Evolutionary conservation across 1,284 basidiomycete genomes (phyloP).

Genomic region (Heterobasidion annosum): DNA sequence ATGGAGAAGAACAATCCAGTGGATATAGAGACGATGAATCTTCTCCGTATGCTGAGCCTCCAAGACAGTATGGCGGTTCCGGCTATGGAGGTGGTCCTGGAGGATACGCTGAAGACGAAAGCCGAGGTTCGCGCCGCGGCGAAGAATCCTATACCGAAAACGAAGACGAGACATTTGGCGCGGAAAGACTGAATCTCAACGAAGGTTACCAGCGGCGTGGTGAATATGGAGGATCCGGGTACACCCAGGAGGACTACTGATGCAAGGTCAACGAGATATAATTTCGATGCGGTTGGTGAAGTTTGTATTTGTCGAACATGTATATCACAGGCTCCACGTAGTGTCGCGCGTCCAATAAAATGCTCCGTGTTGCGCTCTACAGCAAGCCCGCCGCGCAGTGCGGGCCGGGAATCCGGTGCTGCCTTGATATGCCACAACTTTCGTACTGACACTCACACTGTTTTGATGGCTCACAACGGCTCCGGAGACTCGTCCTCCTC

Average conservation of each 20-base stretch:
- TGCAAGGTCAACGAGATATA: too few species aligned
- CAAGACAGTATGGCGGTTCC: neutral
- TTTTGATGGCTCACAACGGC: neutral
- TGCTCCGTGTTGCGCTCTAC: too few species aligned
- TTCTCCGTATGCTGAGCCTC: neutral
- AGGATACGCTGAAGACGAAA: constrained; percentile 3
- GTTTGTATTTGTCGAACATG: too few species aligned
- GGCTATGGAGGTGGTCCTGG: neutral
- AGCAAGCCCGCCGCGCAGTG: too few species aligned
- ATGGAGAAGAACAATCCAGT: neutral
- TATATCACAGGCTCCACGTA: too few species aligned
- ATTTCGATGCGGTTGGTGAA: too few species aligned
- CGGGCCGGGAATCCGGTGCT: too few species aligned
- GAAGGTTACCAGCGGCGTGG: constrained; percentile 4
- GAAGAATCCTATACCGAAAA: constrained; percentile 8
- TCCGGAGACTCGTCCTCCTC: neutral
- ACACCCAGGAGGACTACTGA: neutral
- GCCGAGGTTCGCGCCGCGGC: constrained; percentile 6
- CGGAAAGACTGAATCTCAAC: constrained; percentile 29
- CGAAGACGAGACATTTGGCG: constrained; percentile 36
- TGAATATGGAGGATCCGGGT: constrained; percentile 2
- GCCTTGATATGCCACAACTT: neutral
- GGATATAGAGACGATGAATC: neutral
- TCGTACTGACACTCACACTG: neutral
- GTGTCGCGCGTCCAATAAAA: too few species aligned